Base-by-base conservation (phyloP, 169 alveolate species). In the Plasmodium ovale region DNA sequence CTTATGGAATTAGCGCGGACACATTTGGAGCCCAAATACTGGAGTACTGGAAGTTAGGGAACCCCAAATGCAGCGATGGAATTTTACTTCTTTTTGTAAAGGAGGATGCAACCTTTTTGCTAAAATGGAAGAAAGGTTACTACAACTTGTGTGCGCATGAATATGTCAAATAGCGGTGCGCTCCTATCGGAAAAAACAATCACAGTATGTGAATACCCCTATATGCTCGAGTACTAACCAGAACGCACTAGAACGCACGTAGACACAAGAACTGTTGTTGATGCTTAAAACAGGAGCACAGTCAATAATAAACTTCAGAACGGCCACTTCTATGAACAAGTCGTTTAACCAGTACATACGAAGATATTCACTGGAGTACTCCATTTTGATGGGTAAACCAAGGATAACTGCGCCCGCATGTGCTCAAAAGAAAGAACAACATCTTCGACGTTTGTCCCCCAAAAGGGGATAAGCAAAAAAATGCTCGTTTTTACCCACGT, bases 1-100 rank as follows among this genome's bases (percentile, higher is more conserved):
- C 88, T 33, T 77, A 77, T 54, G 88, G 88, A 77, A 51, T 77
- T n/a, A 77, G 77, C 53, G 88, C 88, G 23, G 88, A 77, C 19
- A 77, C 69, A 9, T 77, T 77, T 35, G 71, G 64, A 9, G 16
- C 74, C 47, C 88, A 77, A 31, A 77, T 77, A 77, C 53, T 77
- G 9, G 88, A 77, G 14, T 53, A 77, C 44, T 77, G 88, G 88
- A 77, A 64, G 62, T 77, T 77, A 56, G 70, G 72, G 3, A 77
- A 77, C 54, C 44, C 21, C 59, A 49, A 62, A 60, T 77, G 88
- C 39, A 77, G 62, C 39, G 88, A 77, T 47, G 88, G 88, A 44
- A 64, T 77, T 60, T 49, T 77, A 39, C 88, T 77, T 53, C 70
- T 77, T 67, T 77, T 77, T 77, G 88, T 77, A 33, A 77, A 77